These are phyloP conservation scores for Candida frijolesensis DNA, from an alignment of 1,139 yeast genomes.

Conservation along the genomic window DNA sequence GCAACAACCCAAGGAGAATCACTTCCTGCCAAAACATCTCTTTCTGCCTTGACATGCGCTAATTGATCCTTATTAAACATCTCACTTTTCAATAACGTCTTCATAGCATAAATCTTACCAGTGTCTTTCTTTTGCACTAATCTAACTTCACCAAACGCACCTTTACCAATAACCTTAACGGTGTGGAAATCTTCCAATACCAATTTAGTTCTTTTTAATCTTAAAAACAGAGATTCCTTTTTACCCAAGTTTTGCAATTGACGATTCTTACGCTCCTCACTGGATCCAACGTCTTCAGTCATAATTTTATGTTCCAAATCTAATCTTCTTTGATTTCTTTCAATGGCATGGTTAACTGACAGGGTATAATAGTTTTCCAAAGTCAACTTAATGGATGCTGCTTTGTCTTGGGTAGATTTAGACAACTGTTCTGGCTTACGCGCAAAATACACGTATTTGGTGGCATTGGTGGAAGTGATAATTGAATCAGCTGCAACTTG, in stretches of 20 bases:
- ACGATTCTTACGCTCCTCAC: constrained; percentile 74
- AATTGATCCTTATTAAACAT: constrained; percentile 84
- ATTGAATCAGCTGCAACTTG: constrained; percentile 13
- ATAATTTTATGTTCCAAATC: constrained; percentile 68
- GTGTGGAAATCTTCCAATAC: constrained; percentile 75
- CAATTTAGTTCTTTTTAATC: constrained; percentile 74
- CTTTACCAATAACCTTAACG: constrained; percentile 83
- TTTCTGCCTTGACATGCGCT: constrained; percentile 84
- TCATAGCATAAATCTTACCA: constrained; percentile 85
- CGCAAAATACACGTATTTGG: constrained; percentile 70
- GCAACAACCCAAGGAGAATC: constrained; percentile 91
- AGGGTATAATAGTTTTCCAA: constrained; percentile 76
- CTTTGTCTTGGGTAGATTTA: constrained; percentile 69
- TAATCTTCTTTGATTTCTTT: constrained; percentile 75
- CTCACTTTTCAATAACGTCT: constrained; percentile 73
- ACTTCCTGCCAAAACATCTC: constrained; percentile 83
- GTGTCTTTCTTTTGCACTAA: constrained; percentile 81
- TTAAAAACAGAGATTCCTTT: constrained; percentile 75
- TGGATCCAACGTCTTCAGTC: constrained; percentile 60
- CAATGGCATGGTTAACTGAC: constrained; percentile 79
- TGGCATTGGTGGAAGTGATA: constrained; percentile 20
- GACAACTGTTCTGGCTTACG: constrained; percentile 81
- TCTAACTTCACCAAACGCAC: constrained; percentile 85
- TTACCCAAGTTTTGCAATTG: constrained; percentile 71
- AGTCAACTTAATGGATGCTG: constrained; percentile 70